A percentile compares a stretch with the other conserved stretches of the same genome.
These are phyloP conservation scores for Pestalotiopsis sp. DNA, from an alignment of 2,329 filamentous ascomycete genomes.

Conservation along the genomic window DNA sequence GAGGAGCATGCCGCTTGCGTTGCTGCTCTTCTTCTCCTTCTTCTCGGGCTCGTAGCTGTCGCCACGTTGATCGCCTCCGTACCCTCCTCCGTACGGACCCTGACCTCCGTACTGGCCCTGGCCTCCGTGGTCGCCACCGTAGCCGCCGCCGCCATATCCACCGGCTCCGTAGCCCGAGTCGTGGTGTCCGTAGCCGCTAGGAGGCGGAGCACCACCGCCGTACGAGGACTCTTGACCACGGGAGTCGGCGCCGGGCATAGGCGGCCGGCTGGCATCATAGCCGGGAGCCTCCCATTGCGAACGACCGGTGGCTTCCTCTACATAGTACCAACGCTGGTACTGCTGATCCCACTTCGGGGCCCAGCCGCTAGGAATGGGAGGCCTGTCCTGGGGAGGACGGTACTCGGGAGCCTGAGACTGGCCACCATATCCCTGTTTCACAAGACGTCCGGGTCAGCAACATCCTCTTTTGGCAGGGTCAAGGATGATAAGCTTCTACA, in stretches of 20 bases:
- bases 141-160: conserved; percentile 15
- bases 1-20: conserved; percentile 55
- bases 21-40: conserved; percentile 44
- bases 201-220: conserved; percentile 10
- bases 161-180: conserved; percentile 14
- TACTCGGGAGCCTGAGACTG: conserved; percentile 33
- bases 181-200: conserved; percentile 13
- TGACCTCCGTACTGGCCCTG: conserved; percentile 16
- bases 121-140: conserved; percentile 11
- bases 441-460: background rate
- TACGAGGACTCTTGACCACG: conserved; percentile 15
- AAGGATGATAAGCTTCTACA: background rate
- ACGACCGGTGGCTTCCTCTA: conserved; percentile 62
- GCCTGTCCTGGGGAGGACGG: conserved; percentile 39
- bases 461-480: background rate
- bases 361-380: conserved; percentile 65
- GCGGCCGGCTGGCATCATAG: conserved; percentile 3
- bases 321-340: conserved; percentile 66
- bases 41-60: conserved; percentile 31
- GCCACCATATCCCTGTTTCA: conserved; percentile 4
- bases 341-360: conserved; percentile 64
- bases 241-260: conserved; percentile 5
- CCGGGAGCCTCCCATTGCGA: conserved; percentile 39
- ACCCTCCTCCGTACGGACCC: background rate
- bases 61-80: conserved; percentile 16